A percentile compares a stretch with the other conserved stretches of the same genome.
These are phyloP conservation scores for Piloderma croceum DNA, from an alignment of 768 basidiomycete genomes.

Conservation along the genomic window DNA sequence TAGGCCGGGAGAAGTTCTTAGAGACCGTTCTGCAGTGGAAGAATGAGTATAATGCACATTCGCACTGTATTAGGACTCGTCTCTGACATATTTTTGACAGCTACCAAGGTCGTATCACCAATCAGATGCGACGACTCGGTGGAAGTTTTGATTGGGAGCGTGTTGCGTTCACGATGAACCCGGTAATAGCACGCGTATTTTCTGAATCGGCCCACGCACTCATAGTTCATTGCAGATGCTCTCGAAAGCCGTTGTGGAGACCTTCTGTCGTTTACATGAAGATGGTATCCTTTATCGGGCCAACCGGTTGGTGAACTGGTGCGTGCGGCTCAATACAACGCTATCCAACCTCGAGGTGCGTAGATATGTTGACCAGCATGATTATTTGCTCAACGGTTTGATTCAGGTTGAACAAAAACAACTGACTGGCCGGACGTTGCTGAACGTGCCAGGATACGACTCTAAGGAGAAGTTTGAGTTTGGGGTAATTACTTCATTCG, in stretches of 20 bases:
- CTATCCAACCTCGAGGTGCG: conserved; percentile 93
- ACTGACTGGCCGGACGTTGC: conserved; percentile 74
- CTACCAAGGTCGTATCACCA: conserved; percentile 90
- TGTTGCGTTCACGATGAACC: conserved; percentile 92
- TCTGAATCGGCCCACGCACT: conserved; percentile 4
- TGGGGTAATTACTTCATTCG: conserved; percentile 94
- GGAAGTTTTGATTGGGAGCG: conserved; percentile 94
- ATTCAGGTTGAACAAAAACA: conserved; percentile 86
- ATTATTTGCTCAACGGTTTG: neutral
- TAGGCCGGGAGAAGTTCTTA: conserved; percentile 91
- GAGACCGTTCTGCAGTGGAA: conserved; percentile 95
- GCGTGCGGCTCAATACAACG: conserved; percentile 91
- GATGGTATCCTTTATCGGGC: conserved; percentile 91
- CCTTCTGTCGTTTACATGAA: conserved; percentile 87
- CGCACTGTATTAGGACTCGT: neutral
- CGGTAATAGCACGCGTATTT: conserved; percentile 36
- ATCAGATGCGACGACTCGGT: conserved; percentile 82
- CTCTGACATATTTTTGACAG: conserved; percentile 32
- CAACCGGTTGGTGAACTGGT: conserved; percentile 98
- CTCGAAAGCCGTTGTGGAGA: conserved; percentile 85
- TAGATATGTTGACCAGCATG: neutral
- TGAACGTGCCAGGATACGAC: conserved; percentile 93
- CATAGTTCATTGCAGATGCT: conserved; percentile 40
- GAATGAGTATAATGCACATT: conserved; percentile 63
- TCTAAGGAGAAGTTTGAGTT: conserved; percentile 95